Conservation (phyloP, 345 rosid genomes). For the Arabidopsis suecica region DNA sequence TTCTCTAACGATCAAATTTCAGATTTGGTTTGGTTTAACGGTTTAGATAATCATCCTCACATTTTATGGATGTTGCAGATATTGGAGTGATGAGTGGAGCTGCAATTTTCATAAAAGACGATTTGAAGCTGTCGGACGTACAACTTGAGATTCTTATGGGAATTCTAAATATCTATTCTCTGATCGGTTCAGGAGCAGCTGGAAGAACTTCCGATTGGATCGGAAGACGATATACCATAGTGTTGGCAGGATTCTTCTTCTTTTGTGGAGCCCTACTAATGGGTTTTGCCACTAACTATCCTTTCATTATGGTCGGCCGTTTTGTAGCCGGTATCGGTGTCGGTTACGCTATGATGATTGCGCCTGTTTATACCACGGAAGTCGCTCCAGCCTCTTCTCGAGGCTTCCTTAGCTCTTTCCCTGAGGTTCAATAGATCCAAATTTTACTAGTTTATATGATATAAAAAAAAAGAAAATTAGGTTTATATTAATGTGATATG, state of each 20-base stretch:
- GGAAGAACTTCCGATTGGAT: constrained; percentile 73
- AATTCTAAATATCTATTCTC: constrained; percentile 60
- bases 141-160: constrained; percentile 72
- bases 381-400: constrained; percentile 65
- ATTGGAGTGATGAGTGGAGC: constrained; percentile 51
- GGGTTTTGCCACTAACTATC: constrained; percentile 70
- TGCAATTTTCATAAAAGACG: constrained; percentile 35
- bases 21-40: neutral
- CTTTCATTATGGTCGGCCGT: constrained; percentile 63
- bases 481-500: too few species aligned
- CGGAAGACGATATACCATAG: constrained; percentile 71
- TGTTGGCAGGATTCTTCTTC: constrained; percentile 68
- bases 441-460: neutral
- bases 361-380: constrained; percentile 65
- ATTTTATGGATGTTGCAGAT: constrained; percentile 24
- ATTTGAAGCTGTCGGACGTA: constrained; percentile 31
- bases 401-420: constrained; percentile 69
- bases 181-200: constrained; percentile 59
- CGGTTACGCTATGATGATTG: constrained; percentile 72
- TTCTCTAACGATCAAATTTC: neutral
- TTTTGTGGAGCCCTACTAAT: constrained; percentile 62
- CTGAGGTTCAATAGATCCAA: constrained; percentile 46
- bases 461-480: too few species aligned
- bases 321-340: constrained; percentile 76
- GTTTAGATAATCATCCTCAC: neutral